Base-by-base conservation (phyloP, 345 rosid species). In the Hibiscus syriacus region DNA sequence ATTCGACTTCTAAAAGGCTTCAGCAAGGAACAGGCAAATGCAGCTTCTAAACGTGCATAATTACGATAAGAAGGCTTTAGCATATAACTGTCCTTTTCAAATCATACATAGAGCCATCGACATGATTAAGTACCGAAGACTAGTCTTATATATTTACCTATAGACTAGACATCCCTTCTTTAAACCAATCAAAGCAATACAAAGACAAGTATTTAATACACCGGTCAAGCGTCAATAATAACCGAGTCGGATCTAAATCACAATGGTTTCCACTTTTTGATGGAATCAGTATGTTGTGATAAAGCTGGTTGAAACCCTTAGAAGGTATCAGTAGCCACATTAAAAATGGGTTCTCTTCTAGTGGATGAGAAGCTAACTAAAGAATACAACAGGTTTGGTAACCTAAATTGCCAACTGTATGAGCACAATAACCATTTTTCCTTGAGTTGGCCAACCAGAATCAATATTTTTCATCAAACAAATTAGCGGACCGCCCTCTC, bases 81-180 rank as follows among this genome's bases (percentile, higher is more conserved):
- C 7, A 39, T 22, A 13, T 30, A 36, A 38, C 27, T 36, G 11
- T 23, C 48, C 8, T 38, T 36, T 11, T n/a, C 34, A 17, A 88
- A 90, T 49, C 86, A 90, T 67, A 84, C 84, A 34, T 82, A 7
- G 86, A 88, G 78, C 87, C 82, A 83, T 87, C 13, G 91, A 97
- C 30, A 88, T 88, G 46, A 90, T 82, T 49, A 90, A 76, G 48
- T 30, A 30, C 6, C 32, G 87, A 80, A 72, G 86, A 90, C 60
- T 78, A 75, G 82, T 76, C 39, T 82, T 74, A 80, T 9, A 39
- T 26, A 26, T 25, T 55, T 83, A 41, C 48, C 48, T 13, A 41
- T 41, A 41, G 2, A 41, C 5, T 41, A 41, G 48, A 41, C 48
- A 41, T 41, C 48, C 48, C 48, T 12, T 0, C 87, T n/a, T n/a